Conservation (phyloP, 2,329 filamentous ascomycete genomes). For the Emmonsia crescens region DNA sequence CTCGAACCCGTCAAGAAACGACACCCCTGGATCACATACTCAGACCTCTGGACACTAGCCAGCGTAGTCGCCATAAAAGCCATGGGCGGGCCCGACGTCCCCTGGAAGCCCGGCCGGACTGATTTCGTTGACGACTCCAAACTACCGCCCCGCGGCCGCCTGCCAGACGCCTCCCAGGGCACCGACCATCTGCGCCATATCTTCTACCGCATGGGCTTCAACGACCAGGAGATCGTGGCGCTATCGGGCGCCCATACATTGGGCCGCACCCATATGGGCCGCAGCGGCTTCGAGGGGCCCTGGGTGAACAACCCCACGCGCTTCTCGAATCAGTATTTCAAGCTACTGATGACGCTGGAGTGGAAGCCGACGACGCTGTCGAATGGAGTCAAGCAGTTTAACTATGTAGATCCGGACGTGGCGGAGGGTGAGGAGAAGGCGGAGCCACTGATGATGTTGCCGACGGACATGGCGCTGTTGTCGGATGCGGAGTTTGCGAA, state of each 20-base stretch:
- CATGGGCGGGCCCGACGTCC: slow-evolving; percentile 49
- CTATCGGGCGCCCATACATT: slow-evolving; percentile 47
- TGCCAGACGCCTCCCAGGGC: slow-evolving; percentile 46
- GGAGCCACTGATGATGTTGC: slow-evolving; percentile 55
- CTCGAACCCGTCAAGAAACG: slow-evolving; percentile 50
- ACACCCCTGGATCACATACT: slow-evolving; percentile 54
- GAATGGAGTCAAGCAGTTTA: slow-evolving; percentile 48
- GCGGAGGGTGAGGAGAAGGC: slow-evolving; percentile 32
- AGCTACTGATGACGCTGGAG: slow-evolving; percentile 40
- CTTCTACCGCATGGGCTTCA: slow-evolving; percentile 51
- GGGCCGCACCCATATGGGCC: slow-evolving; percentile 45
- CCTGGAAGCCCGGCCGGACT: slow-evolving; percentile 49
- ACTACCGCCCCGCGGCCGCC: slow-evolving; percentile 46
- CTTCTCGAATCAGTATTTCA: slow-evolving; percentile 49
- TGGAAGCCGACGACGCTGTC: slow-evolving; percentile 45
- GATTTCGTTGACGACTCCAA: slow-evolving; percentile 52
- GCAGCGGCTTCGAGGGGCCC: slow-evolving; percentile 47
- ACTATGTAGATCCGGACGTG: slow-evolving; percentile 47
- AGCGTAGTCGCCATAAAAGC: slow-evolving; percentile 48
- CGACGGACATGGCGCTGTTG: slow-evolving; percentile 50
- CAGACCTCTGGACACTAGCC: slow-evolving; percentile 55
- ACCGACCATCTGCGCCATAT: slow-evolving; percentile 45
- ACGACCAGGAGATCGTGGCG: slow-evolving; percentile 50
- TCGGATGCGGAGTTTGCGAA: slow-evolving; percentile 43
- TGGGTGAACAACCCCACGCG: slow-evolving; percentile 51